A percentile compares a stretch with the other conserved stretches of the same genome.
These are phyloP conservation scores for Trypanosoma platydactyli DNA, from an alignment of 208 protist species.

Conservation along the genomic window DNA sequence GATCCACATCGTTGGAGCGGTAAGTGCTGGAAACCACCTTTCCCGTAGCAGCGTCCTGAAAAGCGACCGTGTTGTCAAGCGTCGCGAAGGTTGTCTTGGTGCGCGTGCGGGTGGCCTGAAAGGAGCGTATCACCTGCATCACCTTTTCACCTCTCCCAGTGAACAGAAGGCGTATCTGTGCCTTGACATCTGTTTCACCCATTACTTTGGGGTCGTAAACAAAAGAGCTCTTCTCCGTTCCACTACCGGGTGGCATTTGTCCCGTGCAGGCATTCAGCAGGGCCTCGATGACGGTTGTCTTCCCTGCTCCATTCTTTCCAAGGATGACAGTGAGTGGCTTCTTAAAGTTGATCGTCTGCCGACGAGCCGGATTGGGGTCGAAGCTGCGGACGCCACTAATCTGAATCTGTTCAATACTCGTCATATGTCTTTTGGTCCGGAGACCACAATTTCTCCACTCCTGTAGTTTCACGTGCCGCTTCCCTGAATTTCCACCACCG, in stretches of 20 bases:
- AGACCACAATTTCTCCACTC: too few species aligned
- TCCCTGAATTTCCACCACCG: too few species aligned
- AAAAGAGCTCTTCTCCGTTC: slow-evolving; percentile 93
- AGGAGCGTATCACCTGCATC: slow-evolving; percentile 91
- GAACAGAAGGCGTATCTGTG: slow-evolving; percentile 96
- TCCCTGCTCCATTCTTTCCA: slow-evolving; percentile 97
- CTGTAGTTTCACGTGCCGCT: too few species aligned
- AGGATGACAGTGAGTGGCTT: slow-evolving; percentile 99
- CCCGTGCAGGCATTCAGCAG: slow-evolving; percentile 97
- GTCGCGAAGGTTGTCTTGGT: slow-evolving; percentile 91
- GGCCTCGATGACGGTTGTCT: slow-evolving; percentile 98
- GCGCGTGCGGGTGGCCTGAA: slow-evolving; percentile 89
- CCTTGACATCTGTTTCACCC: slow-evolving; percentile 95
- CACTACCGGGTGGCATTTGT: slow-evolving; percentile 94
- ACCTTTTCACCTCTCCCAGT: slow-evolving; percentile 76
- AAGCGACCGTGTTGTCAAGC: slow-evolving; percentile 94
- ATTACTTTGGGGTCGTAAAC: slow-evolving; percentile 97
- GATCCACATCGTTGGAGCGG: slow-evolving; percentile 95
- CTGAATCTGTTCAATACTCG: slow-evolving; percentile 96
- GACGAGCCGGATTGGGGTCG: slow-evolving; percentile 77
- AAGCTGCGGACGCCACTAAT: slow-evolving; percentile 98
- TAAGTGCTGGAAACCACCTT: slow-evolving; percentile 83
- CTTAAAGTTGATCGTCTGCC: slow-evolving; percentile 95
- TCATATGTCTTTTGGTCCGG: slow-evolving; percentile 66
- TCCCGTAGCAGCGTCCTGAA: slow-evolving; percentile 83